phyloP scores from a whole-genome alignment of 2,329 filamentous ascomycete genomes.

The Coleophoma eucalyptorum region DNA sequence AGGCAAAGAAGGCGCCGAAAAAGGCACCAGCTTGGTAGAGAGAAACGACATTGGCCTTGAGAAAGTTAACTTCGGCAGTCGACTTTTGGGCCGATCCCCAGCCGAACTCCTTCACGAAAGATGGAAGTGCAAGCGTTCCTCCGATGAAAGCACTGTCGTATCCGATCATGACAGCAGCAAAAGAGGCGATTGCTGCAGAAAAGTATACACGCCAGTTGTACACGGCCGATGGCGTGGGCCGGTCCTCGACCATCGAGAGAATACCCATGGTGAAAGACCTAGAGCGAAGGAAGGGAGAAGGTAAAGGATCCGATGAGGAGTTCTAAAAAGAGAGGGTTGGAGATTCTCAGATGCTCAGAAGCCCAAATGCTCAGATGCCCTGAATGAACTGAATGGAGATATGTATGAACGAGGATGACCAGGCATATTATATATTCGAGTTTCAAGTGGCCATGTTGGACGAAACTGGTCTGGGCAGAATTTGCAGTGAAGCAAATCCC shows the following conservation, averaged over 20 bases:
- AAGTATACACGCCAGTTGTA: constrained; percentile 60
- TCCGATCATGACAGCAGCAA: constrained; percentile 53
- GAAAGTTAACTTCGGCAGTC: constrained; percentile 45
- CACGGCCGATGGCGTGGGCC: constrained; percentile 52
- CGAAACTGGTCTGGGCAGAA: too few species aligned
- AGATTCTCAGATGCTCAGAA: too few species aligned
- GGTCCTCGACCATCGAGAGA: constrained; percentile 49
- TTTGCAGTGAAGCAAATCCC: not conserved
- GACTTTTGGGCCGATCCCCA: constrained; percentile 45
- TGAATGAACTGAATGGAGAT: not conserved
- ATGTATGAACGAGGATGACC: not conserved
- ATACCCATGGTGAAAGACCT: constrained; percentile 28
- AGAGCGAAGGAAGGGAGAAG: too few species aligned
- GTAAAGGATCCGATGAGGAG: too few species aligned
- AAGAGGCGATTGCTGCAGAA: constrained; percentile 50
- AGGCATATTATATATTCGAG: not conserved
- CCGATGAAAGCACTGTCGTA: constrained; percentile 74
- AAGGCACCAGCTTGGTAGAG: constrained; percentile 82
- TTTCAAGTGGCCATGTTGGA: not conserved
- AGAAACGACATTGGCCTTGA: constrained; percentile 74
- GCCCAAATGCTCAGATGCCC: not conserved
- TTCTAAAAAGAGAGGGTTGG: too few species aligned
- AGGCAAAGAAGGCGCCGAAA: constrained; percentile 72
- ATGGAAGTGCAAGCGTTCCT: constrained; percentile 66
- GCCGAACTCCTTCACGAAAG: constrained; percentile 66